Percentiles rank a stretch among this genome's conserved stretches.
These are phyloP conservation scores for Floccularia luteovirens DNA, from an alignment of 768 basidiomycete species.

Conservation along the genomic window DNA sequence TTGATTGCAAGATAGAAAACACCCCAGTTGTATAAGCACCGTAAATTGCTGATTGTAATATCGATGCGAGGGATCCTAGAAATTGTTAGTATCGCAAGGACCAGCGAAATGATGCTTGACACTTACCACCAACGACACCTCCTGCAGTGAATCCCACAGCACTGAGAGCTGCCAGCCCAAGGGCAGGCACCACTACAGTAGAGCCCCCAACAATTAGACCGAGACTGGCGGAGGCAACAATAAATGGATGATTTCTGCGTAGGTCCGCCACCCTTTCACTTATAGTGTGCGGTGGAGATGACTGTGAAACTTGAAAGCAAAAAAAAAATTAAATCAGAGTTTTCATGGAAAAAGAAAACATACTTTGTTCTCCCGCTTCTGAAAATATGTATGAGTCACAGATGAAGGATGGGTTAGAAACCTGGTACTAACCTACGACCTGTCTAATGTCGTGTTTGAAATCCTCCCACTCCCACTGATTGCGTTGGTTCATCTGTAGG, in stretches of 20 bases:
- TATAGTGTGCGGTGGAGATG: neutral
- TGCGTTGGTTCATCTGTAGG: neutral
- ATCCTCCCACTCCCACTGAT: slow-evolving; percentile 1
- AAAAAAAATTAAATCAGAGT: no score
- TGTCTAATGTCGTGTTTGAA: slow-evolving; percentile 1
- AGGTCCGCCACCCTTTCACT: neutral
- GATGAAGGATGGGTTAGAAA: neutral
- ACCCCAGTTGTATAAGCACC: neutral
- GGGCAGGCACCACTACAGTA: slow-evolving; percentile 15
- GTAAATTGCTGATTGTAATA: neutral
- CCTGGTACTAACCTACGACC: neutral
- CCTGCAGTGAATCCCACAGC: slow-evolving; percentile 7
- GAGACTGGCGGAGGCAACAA: neutral
- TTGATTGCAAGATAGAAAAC: neutral
- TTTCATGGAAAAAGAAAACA: no score
- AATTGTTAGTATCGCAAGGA: neutral
- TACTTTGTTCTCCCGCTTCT: neutral
- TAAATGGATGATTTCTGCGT: neutral
- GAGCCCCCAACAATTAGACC: slow-evolving; percentile 17
- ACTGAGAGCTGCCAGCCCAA: slow-evolving; percentile 17
- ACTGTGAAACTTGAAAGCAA: neutral
- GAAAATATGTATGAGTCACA: neutral
- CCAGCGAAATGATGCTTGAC: neutral
- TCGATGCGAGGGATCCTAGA: neutral
- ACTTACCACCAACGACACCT: slow-evolving; percentile 7